phyloP scores from a whole-genome alignment of 2,329 filamentous ascomycete genomes.

The Fusarium buxicola region DNA sequence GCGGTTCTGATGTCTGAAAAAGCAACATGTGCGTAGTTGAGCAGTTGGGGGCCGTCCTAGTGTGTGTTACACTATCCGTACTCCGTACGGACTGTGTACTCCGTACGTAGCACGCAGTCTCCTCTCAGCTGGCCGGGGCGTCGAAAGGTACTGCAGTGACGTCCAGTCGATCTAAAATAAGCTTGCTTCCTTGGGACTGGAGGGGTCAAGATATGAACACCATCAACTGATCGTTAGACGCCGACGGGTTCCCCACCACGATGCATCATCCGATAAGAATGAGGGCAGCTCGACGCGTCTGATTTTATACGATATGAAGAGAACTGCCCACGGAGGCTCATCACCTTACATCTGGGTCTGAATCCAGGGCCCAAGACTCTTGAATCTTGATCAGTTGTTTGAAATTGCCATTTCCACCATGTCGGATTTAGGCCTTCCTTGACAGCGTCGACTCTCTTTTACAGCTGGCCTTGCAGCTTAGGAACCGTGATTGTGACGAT shows the following conservation, averaged over 20 bases:
- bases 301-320: neutral
- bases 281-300: neutral
- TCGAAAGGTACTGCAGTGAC: too few species aligned
- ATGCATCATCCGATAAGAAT: neutral
- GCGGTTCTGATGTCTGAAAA: neutral
- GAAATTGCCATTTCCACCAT: constrained; percentile 1
- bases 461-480: neutral
- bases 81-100: too few species aligned
- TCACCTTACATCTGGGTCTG: neutral
- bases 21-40: neutral
- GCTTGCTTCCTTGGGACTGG: neutral
- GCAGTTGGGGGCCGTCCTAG: neutral
- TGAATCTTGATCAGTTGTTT: neutral
- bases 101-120: too few species aligned
- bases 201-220: too few species aligned
- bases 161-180: too few species aligned
- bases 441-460: neutral
- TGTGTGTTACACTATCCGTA: neutral
- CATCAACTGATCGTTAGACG: neutral
- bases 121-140: too few species aligned
- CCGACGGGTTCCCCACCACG: neutral
- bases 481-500: neutral
- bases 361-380: neutral
- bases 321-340: neutral
- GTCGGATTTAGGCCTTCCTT: neutral